These are phyloP conservation scores for Naganishia liquefaciens DNA, from an alignment of 1,284 basidiomycete species.

Conservation along the genomic window DNA sequence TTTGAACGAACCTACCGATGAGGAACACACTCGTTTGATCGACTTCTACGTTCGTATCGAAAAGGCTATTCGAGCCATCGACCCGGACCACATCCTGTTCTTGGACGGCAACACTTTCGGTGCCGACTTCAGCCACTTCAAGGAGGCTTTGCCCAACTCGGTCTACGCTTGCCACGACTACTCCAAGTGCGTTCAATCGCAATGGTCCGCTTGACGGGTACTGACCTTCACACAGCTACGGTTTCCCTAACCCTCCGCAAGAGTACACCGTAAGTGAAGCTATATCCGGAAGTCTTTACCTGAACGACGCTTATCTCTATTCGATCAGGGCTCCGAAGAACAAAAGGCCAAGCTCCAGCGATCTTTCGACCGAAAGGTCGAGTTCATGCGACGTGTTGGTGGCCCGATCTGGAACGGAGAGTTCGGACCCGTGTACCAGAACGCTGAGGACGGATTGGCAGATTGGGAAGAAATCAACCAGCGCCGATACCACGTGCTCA, in stretches of 20 bases:
- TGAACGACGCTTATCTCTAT: neutral
- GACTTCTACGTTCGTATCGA: constrained; percentile 66
- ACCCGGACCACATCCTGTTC: constrained; percentile 62
- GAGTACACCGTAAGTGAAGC: constrained; percentile 56
- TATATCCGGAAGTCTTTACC: too few species aligned
- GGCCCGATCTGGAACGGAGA: constrained; percentile 57
- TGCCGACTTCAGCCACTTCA: constrained; percentile 70
- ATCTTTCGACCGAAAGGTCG: constrained; percentile 52
- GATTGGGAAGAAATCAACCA: constrained; percentile 66
- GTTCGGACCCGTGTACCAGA: constrained; percentile 58
- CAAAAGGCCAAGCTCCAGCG: constrained; percentile 58
- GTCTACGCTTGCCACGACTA: constrained; percentile 79
- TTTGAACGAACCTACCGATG: constrained; percentile 73
- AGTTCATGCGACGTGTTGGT: constrained; percentile 27
- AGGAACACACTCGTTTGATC: constrained; percentile 57
- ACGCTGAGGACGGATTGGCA: constrained; percentile 41
- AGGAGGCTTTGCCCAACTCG: constrained; percentile 62
- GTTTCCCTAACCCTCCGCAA: constrained; percentile 68
- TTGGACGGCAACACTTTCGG: constrained; percentile 65
- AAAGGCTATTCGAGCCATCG: constrained; percentile 66
- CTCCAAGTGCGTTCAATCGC: constrained; percentile 43
- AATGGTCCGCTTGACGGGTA: neutral
- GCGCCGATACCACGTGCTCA: constrained; percentile 65
- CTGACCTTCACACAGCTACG: constrained; percentile 54
- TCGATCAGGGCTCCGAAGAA: constrained; percentile 50